Base-by-base conservation (phyloP, 345 rosid species). In the rapeseed (Brassica napus) region DNA sequence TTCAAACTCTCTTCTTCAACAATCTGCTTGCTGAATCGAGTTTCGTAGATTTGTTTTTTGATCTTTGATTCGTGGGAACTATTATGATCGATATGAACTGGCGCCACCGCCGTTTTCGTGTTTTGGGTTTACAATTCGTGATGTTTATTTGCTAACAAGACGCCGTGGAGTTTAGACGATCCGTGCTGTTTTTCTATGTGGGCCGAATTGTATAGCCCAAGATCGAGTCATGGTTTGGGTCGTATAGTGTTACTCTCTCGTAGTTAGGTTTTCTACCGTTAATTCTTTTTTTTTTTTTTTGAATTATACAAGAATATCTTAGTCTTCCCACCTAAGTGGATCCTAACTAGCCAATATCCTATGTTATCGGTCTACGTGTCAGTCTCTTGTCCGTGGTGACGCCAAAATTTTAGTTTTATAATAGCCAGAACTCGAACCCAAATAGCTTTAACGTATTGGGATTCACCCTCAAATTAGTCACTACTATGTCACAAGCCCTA, bases 1-100 rank as follows among this genome's bases (percentile, higher is more conserved):
- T 4, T 0, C 32, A 18, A 6, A 14, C 16, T 12, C 6, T 49
- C 28, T 26, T 49, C 61, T 57, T 57, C 12, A 9, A 49, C 78
- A 73, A 79, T 69, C 71, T 63, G 54, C 1, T 44, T 44, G 49
- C 10, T 42, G 75, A 8, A 68, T 79, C 74, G 69, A 79, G 32
- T 68, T 68, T 61, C 44, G 74, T 58, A 66, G 77, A 79, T 74
- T 79, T 78, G 71, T 58, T 47, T 47, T 14, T 12, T 4, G 54
- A n/a, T 34, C 64, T 69, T 62, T 63, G 9, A 26, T 69, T 69
- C 79, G 82, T 63, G 71, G 71, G 75, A 68, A 26, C 57, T 34
- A 68, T 79, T 34, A 68, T 79, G 79, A 80, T 80, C 83, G 60
- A 68, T 73, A 26, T 74, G 79, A 80, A 54, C n/a, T 63, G 14